Evolutionary conservation across 208 protist species (phyloP).

Genomic region (Trypanosoma rangeli): DNA sequence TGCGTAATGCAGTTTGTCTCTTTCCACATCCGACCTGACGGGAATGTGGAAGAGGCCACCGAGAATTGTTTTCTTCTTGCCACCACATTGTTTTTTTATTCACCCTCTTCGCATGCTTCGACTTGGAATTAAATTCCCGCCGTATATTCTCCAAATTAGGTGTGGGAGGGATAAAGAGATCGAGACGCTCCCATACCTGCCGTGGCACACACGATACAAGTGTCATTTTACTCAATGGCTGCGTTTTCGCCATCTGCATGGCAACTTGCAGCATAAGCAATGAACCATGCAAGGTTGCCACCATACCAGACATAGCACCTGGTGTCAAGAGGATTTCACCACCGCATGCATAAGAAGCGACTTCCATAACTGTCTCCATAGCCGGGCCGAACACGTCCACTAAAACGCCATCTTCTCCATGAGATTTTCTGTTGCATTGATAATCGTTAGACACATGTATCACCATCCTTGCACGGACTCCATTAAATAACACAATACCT

Average conservation of each 20-base stretch:
- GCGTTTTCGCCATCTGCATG: conserved; percentile 33
- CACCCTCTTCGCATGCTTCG: not conserved
- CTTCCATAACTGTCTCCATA: conserved; percentile 47
- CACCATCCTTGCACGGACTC: conserved; percentile 58
- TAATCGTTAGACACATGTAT: conserved; percentile 53
- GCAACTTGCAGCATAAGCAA: conserved; percentile 61
- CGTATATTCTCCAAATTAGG: not conserved
- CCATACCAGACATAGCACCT: conserved; percentile 33
- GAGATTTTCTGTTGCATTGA: conserved; percentile 16
- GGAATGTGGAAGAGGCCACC: conserved; percentile 3
- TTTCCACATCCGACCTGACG: not conserved
- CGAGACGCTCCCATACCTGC: conserved; percentile 14
- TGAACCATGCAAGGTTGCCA: conserved; percentile 36
- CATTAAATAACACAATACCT: conserved; percentile 65
- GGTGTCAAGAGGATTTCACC: conserved; percentile 66
- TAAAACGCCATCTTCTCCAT: not conserved
- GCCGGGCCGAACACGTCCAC: conserved; percentile 59
- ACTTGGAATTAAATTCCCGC: not conserved
- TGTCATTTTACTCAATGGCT: not conserved
- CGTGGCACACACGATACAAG: conserved; percentile 15
- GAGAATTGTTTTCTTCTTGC: not conserved
- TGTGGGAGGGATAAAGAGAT: conserved; percentile 5
- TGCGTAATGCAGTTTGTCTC: not conserved
- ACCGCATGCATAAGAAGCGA: conserved; percentile 46
- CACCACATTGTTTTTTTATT: not conserved